Evolutionary conservation across 192 early-diverging fungal species (phyloP), one percentile per base, ranked within the genome.

Genomic region (Oehlia diaphana): DNA sequence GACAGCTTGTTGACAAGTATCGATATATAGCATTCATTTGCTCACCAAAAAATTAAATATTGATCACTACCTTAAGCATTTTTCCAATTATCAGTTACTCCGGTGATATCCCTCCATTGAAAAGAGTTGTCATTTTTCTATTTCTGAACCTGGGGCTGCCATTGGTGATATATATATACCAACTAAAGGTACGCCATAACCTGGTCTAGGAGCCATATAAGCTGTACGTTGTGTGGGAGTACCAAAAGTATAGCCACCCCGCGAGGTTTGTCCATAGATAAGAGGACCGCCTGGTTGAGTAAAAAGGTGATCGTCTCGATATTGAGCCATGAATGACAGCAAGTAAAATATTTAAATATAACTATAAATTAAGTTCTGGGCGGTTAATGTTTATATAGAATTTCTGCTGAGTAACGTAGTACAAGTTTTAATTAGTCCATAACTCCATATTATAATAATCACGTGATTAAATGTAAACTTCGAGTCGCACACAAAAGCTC

Each of bases 91-190:
- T 95, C 92, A 47, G 81, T 86, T 13, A 94, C 86, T 2, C 93
- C 93, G 92, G 87, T 3, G 91, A 83, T 74, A 94, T 94, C 5
- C 86, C 86, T 39, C 90, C 90, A 65, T 93, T 89, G 80, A 92
- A 94, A 9, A 94, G 73, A 9, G 92, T 93, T 19, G 89, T 90
- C 58, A 82, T 79, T 92, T 93, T 31, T 92, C 90, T 2, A 81
- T 39, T 63, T 79, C 77, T 42, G 77, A 35, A 21, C 58, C 58
- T 6, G 35, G 31, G 4, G 64, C 23, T 2, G 31, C 19, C 16
- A 47, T 77, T 66, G 12, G 14, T 50, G 39, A 63, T 9, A 53
- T n/a, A n/a, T n/a, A n/a, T n/a, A n/a, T 21, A 42, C 47, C 35
- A 14, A 50, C 68, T 3, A 62, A 2, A 21, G 19, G 64, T 26